phyloP scores from a whole-genome alignment of 1,284 basidiomycete genomes.

The Trametes versicolor region DNA sequence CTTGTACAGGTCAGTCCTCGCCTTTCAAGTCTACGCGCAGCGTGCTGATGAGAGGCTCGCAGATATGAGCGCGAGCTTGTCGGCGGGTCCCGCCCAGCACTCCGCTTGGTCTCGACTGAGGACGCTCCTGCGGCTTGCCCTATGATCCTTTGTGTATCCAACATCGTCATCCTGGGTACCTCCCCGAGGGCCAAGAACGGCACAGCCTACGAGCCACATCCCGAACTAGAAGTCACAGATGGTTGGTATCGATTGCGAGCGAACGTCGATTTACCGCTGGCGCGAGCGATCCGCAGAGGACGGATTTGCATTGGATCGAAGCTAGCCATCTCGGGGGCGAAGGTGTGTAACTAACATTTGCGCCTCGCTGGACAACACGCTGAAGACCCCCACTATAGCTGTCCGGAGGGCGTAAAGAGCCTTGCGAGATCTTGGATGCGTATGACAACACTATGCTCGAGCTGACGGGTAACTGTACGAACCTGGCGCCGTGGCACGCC shows the following conservation, averaged over 20 bases:
- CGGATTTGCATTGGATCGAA: slow-evolving; percentile 84
- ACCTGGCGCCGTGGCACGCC: slow-evolving; percentile 88
- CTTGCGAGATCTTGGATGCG: slow-evolving; percentile 86
- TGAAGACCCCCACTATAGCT: slow-evolving; percentile 57
- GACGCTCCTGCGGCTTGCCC: slow-evolving; percentile 78
- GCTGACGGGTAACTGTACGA: slow-evolving; percentile 86
- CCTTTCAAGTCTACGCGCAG: neutral
- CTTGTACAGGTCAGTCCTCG: slow-evolving; percentile 73
- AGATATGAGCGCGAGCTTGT: slow-evolving; percentile 95
- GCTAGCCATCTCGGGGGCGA: slow-evolving; percentile 82
- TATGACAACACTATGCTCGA: slow-evolving; percentile 74
- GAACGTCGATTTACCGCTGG: slow-evolving; percentile 77
- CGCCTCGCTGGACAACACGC: too few relatives aligned
- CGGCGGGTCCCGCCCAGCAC: slow-evolving; percentile 78
- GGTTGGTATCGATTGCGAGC: slow-evolving; percentile 95
- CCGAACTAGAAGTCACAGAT: slow-evolving; percentile 89
- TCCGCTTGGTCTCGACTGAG: slow-evolving; percentile 81
- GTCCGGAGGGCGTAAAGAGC: slow-evolving; percentile 75
- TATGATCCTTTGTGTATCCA: slow-evolving; percentile 88
- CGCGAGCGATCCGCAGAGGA: slow-evolving; percentile 73
- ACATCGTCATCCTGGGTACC: slow-evolving; percentile 62
- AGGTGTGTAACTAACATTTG: slow-evolving; percentile 56
- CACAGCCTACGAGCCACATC: slow-evolving; percentile 49
- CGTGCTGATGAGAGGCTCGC: neutral
- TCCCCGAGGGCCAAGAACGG: slow-evolving; percentile 51